A percentile compares a stretch with the other conserved stretches of the same genome.
phyloP scores from a whole-genome alignment of 768 basidiomycete species.

The Hericium coralloides region DNA sequence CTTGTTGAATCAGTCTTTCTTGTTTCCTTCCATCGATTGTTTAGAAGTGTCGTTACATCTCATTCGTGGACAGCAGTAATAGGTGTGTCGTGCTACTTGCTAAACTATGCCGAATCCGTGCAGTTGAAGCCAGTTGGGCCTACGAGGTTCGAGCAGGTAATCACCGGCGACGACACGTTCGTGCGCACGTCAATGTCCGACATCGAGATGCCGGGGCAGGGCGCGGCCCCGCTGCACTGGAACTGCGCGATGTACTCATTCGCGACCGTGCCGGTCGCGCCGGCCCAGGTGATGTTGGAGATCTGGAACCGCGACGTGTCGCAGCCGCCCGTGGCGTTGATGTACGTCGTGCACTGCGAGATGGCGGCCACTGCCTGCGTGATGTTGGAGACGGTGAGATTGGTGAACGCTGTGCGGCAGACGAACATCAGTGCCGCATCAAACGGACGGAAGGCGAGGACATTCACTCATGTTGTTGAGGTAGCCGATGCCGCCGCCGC shows the following conservation, averaged over 20 bases:
- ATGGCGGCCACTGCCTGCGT: constrained; percentile 16
- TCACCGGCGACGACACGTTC: not conserved
- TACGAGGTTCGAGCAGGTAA: not conserved
- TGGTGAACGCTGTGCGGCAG: constrained; percentile 16
- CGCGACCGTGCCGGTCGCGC: constrained; percentile 18
- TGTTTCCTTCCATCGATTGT: too few species aligned
- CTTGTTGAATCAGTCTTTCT: not conserved
- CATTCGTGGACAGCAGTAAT: too few species aligned
- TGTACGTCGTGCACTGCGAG: constrained; percentile 25
- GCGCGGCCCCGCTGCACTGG: constrained; percentile 26
- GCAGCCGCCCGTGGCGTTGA: constrained; percentile 25
- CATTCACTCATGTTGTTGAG: not conserved
- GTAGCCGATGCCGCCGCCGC: not conserved
- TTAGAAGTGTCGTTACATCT: too few species aligned
- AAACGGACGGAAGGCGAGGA: not conserved
- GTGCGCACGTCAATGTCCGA: constrained; percentile 2
- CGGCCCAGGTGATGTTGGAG: constrained; percentile 25
- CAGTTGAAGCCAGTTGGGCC: not conserved
- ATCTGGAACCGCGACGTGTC: constrained; percentile 28
- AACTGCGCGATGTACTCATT: constrained; percentile 19
- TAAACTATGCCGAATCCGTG: not conserved
- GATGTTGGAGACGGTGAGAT: constrained; percentile 18
- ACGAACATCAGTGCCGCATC: not conserved
- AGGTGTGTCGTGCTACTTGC: too few species aligned
- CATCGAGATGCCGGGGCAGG: constrained; percentile 20